Percentiles rank a stretch among this genome's conserved stretches.
Evolutionary conservation across 1,284 basidiomycete genomes (phyloP).

Genomic region (Spongiforma sp.): DNA sequence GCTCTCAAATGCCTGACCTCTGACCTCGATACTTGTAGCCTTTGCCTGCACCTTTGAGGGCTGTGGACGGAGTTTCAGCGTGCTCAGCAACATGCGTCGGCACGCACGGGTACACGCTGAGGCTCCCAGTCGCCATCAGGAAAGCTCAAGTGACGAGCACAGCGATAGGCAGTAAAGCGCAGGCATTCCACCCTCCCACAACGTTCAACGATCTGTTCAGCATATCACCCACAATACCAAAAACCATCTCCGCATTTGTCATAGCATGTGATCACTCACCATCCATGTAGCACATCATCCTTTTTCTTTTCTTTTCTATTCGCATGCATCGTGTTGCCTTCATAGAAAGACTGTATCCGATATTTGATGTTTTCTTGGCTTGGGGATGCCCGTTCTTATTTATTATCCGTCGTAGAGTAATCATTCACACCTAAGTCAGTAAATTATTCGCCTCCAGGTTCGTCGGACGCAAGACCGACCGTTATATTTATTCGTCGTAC

Average conservation of each 20-base stretch:
- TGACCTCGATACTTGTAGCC: constrained; percentile 47
- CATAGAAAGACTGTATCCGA: constrained; percentile 18
- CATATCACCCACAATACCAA: constrained; percentile 10
- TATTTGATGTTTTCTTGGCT: constrained; percentile 7
- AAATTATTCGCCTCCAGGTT: constrained; percentile 16
- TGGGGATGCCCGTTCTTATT: constrained; percentile 17
- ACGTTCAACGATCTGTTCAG: constrained; percentile 12
- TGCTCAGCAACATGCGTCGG: constrained; percentile 86
- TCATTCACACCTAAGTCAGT: constrained; percentile 18
- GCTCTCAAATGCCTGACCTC: constrained; percentile 13
- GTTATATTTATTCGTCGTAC: constrained; percentile 26
- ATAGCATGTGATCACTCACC: constrained; percentile 5
- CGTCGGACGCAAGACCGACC: constrained; percentile 5
- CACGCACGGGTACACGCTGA: constrained; percentile 77
- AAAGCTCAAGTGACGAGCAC: constrained; percentile 51
- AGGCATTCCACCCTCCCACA: constrained; percentile 11
- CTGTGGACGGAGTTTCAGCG: constrained; percentile 83
- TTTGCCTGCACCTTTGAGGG: constrained; percentile 76
- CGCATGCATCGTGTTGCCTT: constrained; percentile 7
- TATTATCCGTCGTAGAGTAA: constrained; percentile 26
- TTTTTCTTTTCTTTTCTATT: background rate
- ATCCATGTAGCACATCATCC: constrained; percentile 19
- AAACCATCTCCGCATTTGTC: constrained; percentile 6
- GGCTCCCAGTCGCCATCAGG: constrained; percentile 40
- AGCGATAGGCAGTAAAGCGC: constrained; percentile 41